Conservation (phyloP, 176 grass and related monocot species). For the Triticum aestivum region IWGSC_CS_RefSeq_v2.1 NC_057800.1:498916809-498917308, state of each 20-base stretch:
- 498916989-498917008: constrained; percentile 44
- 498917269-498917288: constrained; percentile 69
- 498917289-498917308: constrained; percentile 65
- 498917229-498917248: constrained; percentile 8
- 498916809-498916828: not conserved
- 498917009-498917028: constrained; percentile 42
- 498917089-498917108: constrained; percentile 31
- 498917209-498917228: constrained; percentile 44
- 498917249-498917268: constrained; percentile 62
- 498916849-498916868: constrained; percentile 11
- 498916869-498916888: constrained; percentile 22
- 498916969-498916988: constrained; percentile 43
- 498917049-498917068: constrained; percentile 41
- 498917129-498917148: constrained; percentile 36
- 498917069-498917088: constrained; percentile 13
- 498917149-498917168: constrained; percentile 45
- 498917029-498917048: constrained; percentile 24
- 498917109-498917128: constrained; percentile 35
- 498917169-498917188: constrained; percentile 38
- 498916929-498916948: constrained; percentile 13
- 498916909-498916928: constrained; percentile 10
- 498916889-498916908: constrained; percentile 29
- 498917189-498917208: constrained; percentile 37
- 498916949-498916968: constrained; percentile 25
- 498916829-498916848: constrained; percentile 19